Evolutionary conservation across 306 rosid species (phyloP).

Genomic region (Castanopsis chinensis): DNA sequence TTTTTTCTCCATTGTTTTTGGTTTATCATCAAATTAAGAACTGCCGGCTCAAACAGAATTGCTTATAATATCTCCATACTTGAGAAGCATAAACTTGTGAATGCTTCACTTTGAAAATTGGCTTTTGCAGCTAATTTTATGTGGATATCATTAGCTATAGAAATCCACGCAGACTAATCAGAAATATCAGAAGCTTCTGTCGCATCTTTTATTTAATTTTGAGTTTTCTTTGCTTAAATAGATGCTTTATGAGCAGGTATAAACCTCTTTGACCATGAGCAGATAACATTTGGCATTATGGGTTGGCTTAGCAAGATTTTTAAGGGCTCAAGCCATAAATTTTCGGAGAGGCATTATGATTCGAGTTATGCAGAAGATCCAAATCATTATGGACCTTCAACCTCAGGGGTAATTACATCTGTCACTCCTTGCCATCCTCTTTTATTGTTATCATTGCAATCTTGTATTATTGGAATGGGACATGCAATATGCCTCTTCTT

Average conservation of each 20-base stretch:
- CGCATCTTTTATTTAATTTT: neutral
- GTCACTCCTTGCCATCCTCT: neutral
- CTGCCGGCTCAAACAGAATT: neutral
- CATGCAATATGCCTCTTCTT: neutral
- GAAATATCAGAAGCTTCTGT: slow-evolving; percentile 14
- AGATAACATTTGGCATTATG: slow-evolving; percentile 45
- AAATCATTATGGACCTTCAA: slow-evolving; percentile 54
- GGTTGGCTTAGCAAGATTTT: slow-evolving; percentile 85
- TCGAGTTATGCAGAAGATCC: slow-evolving; percentile 48
- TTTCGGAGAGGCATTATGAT: slow-evolving; percentile 59
- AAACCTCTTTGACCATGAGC: slow-evolving; percentile 39
- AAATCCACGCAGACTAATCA: neutral
- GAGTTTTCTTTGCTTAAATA: slow-evolving; percentile 4
- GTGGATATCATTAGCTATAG: neutral
- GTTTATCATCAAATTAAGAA: neutral
- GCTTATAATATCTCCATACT: neutral
- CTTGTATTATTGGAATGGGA: neutral
- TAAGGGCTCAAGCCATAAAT: slow-evolving; percentile 65
- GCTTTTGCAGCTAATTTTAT: neutral
- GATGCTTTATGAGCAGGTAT: slow-evolving; percentile 55
- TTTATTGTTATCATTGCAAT: neutral
- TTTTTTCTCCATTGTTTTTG: neutral
- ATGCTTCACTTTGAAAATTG: neutral
- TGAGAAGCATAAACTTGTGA: neutral
- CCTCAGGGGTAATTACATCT: slow-evolving; percentile 64